phyloP scores from a whole-genome alignment of 257 asterid genomes.

The Rehmannia glutinosa region DNA sequence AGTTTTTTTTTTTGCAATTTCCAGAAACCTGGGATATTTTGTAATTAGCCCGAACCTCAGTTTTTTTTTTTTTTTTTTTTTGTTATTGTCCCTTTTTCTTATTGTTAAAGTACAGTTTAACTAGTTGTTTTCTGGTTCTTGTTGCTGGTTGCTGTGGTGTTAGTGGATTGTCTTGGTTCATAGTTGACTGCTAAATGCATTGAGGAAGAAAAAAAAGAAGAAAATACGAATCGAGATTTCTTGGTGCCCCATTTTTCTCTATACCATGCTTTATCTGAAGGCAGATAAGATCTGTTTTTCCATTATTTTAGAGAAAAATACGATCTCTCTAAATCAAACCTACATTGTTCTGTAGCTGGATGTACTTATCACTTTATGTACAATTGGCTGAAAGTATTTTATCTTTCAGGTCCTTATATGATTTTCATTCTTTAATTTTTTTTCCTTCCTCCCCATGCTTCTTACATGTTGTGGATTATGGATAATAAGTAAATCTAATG shows the following conservation, averaged over 20 bases:
- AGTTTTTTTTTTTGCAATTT: not conserved
- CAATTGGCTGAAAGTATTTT: not conserved
- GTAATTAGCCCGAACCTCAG: not conserved
- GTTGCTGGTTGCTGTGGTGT: not conserved
- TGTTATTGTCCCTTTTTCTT: not conserved
- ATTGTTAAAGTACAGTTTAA: not conserved
- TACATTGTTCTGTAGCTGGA: not conserved
- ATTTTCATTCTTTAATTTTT: not conserved
- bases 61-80: not conserved
- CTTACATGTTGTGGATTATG: not conserved
- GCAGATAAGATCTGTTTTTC: not conserved
- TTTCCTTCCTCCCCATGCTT: not conserved
- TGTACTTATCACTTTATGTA: not conserved
- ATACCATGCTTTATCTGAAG: not conserved
- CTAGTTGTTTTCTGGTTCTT: not conserved
- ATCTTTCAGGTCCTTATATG: not conserved
- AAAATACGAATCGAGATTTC: not conserved
- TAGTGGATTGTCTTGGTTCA: not conserved
- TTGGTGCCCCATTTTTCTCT: not conserved
- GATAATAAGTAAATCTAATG: conserved; percentile 14
- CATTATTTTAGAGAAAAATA: not conserved
- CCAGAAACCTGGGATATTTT: not conserved
- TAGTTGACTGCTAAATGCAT: not conserved
- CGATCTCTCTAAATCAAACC: not conserved
- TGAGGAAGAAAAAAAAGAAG: too few species aligned